Evolutionary conservation across 1,284 basidiomycete species (phyloP), one percentile per base, ranked within the genome.

Genomic region (Mycena sp.): DNA sequence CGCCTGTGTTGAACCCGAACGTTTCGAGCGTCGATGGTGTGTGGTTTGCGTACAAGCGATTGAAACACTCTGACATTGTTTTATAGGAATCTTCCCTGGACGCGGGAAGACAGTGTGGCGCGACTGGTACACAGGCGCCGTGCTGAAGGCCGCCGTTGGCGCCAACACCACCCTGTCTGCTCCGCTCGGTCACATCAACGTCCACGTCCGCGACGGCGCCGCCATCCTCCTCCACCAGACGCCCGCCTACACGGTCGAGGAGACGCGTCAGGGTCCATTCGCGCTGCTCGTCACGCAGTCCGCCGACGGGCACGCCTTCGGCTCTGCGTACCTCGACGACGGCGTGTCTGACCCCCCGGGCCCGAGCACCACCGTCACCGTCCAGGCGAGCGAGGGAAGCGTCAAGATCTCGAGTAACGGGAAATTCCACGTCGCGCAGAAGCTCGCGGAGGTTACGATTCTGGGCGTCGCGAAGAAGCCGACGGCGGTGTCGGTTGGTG

Each of bases 71-170:
- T 25, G 26, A 26, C 51, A 53, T 30, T 12, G 43, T 53, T 38
- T 53, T 38, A 37, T 56, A 87, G 87, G 83, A 50, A 78, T 88
- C 49, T 86, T 91, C 77, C 87, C 87, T 28, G 88, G 88, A 2
- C 76, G 82, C 55, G 85, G 85, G n/a, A 77, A 76, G 12, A 83
- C 85, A 1, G 77, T 81, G 63, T 94, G 90, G 91, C 83, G 89
- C 56, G 91, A 93, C 75, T 92, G 89, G 85, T 92, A 88, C 76
- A 91, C 88, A 0, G 88, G 91, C 69, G 78, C 83, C 37, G 78
- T 78, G 45, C 82, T 85, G 45, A 76, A 81, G 68, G 76, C 73
- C 21, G 73, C 77, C 9, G 50, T 73, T 11, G 78, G 79, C 19
- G 72, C 70, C 21, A 80, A 80, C 62, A 82, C 81, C 2, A 83